Evolutionary conservation across 1,139 yeast genomes (phyloP), one percentile per base, ranked within the genome.

Genomic region (Taphrina flavorubra): DNA sequence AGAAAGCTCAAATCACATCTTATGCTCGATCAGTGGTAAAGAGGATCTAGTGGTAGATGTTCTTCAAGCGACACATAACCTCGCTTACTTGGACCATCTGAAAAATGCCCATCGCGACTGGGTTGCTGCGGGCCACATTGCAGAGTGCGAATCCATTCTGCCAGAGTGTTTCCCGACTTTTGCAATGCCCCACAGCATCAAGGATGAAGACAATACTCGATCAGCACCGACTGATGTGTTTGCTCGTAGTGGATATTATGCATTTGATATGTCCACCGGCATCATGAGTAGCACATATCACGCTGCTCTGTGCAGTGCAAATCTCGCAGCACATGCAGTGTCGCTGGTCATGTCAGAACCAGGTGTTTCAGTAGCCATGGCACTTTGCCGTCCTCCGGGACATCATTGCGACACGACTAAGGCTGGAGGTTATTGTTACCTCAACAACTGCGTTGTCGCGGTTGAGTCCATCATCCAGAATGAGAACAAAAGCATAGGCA

Each of bases 311-410:
- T 66, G 64, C 20, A 51, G 58, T 39, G 65, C 58, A 7, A 18
- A 49, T 20, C 47, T 49, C 1, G 65, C 58, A 8, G 8, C 36
- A 6, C 37, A 37, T 10, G 65, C 58, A 18, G 20, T 14, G 7
- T n/a, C 39, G 2, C 6, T 25, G 40, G 2, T 46, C 20, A 42
- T 20, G 13, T 25, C 39, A 20, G 14, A 10, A 8, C 6, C 39
- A 1, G 31, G 11, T 14, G 0, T 16, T 6, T 8, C 20, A 13
- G 58, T 46, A 4, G 51, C 51, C 13, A 34, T 61, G 44, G 65
- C 65, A 1, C 49, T 61, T 10, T 49, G 57, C 51, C 65, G 65
- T 14, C 65, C 65, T 7, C 65, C 65, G 2, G 65, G 65, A 16
- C 65, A 61, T 25, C 65, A 61, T 25, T 51, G 58, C 6, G 58